phyloP scores from a whole-genome alignment of 768 basidiomycete species.

The Lactarius psammicola region DNA sequence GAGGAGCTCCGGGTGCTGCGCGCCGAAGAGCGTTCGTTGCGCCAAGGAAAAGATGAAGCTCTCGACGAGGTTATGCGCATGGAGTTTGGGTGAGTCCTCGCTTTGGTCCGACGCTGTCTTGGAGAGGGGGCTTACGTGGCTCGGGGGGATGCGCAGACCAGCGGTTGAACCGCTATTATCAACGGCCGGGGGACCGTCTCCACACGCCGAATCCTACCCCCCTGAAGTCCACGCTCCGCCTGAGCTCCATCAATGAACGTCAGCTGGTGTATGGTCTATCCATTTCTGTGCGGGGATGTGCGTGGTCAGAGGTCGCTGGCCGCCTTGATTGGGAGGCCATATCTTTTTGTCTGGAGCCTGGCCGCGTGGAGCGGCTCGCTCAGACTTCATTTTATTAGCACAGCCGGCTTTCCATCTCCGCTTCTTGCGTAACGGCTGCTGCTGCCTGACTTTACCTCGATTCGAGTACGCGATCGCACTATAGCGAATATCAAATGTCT shows the following conservation, averaged over 20 bases:
- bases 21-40: constrained; percentile 42
- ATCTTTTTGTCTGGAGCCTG: constrained; percentile 5
- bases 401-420: constrained; percentile 3
- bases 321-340: not conserved
- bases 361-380: constrained; percentile 8
- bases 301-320: constrained; percentile 4
- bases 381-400: constrained; percentile 14
- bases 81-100: constrained; percentile 26
- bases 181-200: constrained; percentile 12
- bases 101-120: not conserved
- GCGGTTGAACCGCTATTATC: constrained; percentile 20
- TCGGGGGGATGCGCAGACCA: not conserved
- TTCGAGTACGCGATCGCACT: constrained; percentile 16
- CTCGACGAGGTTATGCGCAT: constrained; percentile 26
- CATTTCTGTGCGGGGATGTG: constrained; percentile 6
- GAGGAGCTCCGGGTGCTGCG: constrained; percentile 61
- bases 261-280: not conserved
- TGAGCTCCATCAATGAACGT: constrained; percentile 15
- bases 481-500: constrained; percentile 14
- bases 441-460: constrained; percentile 12
- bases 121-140: not conserved
- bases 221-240: constrained; percentile 20
- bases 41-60: constrained; percentile 31
- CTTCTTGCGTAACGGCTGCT: not conserved
- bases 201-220: constrained; percentile 6